Conservation (phyloP, 352 stramenopile species). For the Phytophthora fragariaefolia region DNA sequence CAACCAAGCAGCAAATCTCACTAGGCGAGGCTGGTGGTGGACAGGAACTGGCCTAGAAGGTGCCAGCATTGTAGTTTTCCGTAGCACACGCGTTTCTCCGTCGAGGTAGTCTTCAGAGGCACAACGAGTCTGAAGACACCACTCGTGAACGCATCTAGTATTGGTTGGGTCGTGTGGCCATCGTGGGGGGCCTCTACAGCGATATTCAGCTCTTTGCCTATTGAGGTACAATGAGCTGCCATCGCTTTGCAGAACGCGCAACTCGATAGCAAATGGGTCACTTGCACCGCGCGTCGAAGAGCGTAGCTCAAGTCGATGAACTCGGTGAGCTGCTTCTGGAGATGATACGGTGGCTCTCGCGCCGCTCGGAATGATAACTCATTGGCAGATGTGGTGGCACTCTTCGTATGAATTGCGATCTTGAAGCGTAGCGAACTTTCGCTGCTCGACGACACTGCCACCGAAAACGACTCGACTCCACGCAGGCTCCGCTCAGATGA, state of each 20-base stretch:
- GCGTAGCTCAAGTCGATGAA: background rate
- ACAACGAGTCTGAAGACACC: slow-evolving; percentile 5
- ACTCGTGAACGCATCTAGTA: slow-evolving; percentile 16
- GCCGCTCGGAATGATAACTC: background rate
- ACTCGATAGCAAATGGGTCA: slow-evolving; percentile 20
- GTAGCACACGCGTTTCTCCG: slow-evolving; percentile 14
- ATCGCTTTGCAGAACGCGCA: slow-evolving; percentile 20
- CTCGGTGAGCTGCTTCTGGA: slow-evolving; percentile 20
- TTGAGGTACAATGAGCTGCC: background rate
- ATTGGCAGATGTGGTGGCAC: background rate
- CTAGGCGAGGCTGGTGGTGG: too few relatives aligned
- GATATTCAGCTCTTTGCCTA: background rate
- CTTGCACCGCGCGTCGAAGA: slow-evolving; percentile 5
- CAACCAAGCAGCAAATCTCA: too few relatives aligned
- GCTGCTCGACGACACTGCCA: slow-evolving; percentile 1
- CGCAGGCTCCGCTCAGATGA: background rate
- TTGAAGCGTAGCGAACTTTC: slow-evolving; percentile 3
- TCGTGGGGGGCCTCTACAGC: background rate
- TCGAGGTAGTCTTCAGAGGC: background rate
- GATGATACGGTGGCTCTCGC: background rate
- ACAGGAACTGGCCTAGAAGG: slow-evolving; percentile 10
- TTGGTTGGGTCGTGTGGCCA: background rate
- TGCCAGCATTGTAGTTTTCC: slow-evolving; percentile 19
- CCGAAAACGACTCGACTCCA: slow-evolving; percentile 9
- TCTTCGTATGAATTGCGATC: slow-evolving; percentile 4